Percentiles rank a stretch among this genome's conserved stretches.
Conservation (phyloP, 164 flowering plant genomes). For the Brasenia schreberi region DNA sequence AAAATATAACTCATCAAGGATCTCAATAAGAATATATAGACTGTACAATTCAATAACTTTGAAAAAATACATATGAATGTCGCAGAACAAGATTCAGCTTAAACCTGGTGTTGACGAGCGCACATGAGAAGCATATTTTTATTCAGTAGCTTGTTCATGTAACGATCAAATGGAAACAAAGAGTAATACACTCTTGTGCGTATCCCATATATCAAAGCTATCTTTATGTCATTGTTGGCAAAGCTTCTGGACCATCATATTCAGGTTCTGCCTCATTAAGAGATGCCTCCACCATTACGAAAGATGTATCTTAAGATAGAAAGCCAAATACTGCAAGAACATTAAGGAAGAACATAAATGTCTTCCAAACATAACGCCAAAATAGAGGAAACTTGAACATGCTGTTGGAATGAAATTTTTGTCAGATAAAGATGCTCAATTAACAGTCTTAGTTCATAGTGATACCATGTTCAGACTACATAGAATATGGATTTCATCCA, state of each 20-base stretch:
- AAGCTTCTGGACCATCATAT: neutral
- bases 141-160: neutral
- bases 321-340: neutral
- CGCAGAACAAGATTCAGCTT: neutral
- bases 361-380: neutral
- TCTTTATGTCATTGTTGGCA: neutral
- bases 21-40: neutral
- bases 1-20: neutral
- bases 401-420: neutral
- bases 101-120: neutral
- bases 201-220: too few species aligned
- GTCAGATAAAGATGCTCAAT: neutral
- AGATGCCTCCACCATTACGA: neutral
- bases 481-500: neutral
- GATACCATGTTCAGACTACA: neutral
- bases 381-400: neutral
- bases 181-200: neutral
- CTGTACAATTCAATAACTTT: too few species aligned
- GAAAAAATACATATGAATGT: neutral
- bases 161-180: neutral
- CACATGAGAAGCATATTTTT: neutral
- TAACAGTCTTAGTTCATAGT: neutral
- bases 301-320: neutral
- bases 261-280: neutral
- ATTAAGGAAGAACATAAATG: neutral